A percentile compares a stretch with the other conserved stretches of the same genome.
phyloP scores from a whole-genome alignment of 208 protist genomes.

The Crithidia expoeki region DNA sequence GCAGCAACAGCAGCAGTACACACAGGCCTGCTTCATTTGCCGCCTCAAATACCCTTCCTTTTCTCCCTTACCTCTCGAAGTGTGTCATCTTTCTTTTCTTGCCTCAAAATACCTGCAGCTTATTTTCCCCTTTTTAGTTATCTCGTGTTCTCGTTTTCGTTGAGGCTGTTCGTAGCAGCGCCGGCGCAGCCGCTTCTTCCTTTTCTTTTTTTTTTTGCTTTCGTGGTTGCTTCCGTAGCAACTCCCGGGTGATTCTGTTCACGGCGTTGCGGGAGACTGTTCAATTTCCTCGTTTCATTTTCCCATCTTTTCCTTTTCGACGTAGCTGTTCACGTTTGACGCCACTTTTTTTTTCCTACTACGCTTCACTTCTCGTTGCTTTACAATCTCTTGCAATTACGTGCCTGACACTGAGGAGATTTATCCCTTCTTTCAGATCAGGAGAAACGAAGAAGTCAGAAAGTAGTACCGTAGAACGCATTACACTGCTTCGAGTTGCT shows the following conservation, averaged over 20 bases:
- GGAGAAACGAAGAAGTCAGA: no score
- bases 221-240: constrained; percentile 12
- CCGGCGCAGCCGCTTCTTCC: neutral
- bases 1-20: neutral
- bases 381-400: no score
- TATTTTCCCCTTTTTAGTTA: neutral
- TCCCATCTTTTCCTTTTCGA: neutral
- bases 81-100: constrained; percentile 19
- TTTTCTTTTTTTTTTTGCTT: constrained; percentile 31
- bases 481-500: no score
- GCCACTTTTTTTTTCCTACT: neutral
- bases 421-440: no score
- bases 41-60: neutral
- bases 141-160: constrained; percentile 7
- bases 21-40: neutral
- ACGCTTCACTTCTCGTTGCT: neutral
- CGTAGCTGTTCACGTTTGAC: neutral
- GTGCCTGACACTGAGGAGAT: no score
- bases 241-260: neutral
- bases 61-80: neutral
- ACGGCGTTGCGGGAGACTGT: neutral
- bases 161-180: neutral
- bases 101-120: constrained; percentile 7
- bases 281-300: neutral
- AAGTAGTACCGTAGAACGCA: no score